Base-by-base conservation (phyloP, 2,329 filamentous ascomycete genomes). In the Diaporthe vexans region DNA sequence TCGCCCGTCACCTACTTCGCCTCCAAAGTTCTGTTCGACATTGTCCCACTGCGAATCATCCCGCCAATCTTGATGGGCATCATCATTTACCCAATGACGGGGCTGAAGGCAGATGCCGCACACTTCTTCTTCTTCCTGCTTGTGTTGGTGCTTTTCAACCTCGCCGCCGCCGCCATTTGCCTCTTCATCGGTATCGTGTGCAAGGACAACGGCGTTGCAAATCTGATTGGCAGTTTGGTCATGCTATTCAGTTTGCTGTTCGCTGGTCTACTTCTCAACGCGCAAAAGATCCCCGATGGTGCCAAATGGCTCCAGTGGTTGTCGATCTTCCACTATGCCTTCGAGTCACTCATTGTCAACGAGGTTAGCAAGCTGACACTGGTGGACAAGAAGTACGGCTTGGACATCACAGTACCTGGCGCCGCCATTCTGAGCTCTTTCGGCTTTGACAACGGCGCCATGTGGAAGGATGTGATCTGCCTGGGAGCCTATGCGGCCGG, bases 231-330 rank as follows among this genome's bases (percentile, higher is more conserved):
- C 71, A 97, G 95, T 79, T 85, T 99, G 79, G 95, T 98, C 68
- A 99, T 99, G 97, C 88, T 99, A 11, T 99, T 99, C 88, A 97
- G 94, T 81, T 86, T 99, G 76, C 89, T 99, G 13, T 98, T 99
- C 83, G 96, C 95, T 0, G 97, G 97, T 73, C 91, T 99, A 74
- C 88, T 99, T 73, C 90, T 99, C 76, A 99, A 99, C 83, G 95
- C 98, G 81, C 92, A 98, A 82, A 95, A 94, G 40, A 98, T 98
- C 71, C 97, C 97, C 1, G 88, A 90, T 67, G 91, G 94, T 2
- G 94, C 96, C 2, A 84, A 95, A 76, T 99, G 97, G 97, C 85
- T 99, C 69, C 97, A 99, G 86, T 91, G 90, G 85, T 86, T 99
- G 11, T 98, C 95, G 1, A 99, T 99, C 76, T 99, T 99, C 89